phyloP scores from a whole-genome alignment of 2,329 filamentous ascomycete genomes.

The Stagonosporopsis vannaccii region DNA sequence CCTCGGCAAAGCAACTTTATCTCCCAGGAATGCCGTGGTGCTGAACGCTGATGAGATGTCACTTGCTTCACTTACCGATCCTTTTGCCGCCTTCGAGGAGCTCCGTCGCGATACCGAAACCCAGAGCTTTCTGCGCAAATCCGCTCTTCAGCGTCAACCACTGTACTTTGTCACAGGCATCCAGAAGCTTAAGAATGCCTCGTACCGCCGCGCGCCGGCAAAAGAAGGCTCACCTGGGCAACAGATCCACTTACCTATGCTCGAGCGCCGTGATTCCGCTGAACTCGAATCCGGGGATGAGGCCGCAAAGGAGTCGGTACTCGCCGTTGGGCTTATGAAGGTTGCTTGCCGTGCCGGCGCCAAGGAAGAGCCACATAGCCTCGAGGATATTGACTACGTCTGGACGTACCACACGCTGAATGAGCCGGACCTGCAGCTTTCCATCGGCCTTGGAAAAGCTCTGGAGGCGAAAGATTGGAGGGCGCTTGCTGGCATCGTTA shows the following conservation, averaged over 20 bases:
- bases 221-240: slow-evolving; percentile 16
- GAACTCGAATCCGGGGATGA: slow-evolving; percentile 16
- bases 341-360: slow-evolving; percentile 36
- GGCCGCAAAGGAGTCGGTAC: slow-evolving; percentile 20
- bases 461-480: slow-evolving; percentile 29
- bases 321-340: slow-evolving; percentile 35
- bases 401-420: slow-evolving; percentile 39
- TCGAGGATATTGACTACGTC: slow-evolving; percentile 36
- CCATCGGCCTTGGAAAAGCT: slow-evolving; percentile 37
- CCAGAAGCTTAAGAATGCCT: slow-evolving; percentile 54
- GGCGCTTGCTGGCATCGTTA: slow-evolving; percentile 28
- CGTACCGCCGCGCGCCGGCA: slow-evolving; percentile 21
- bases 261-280: slow-evolving; percentile 35
- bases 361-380: slow-evolving; percentile 33
- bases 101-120: slow-evolving; percentile 30
- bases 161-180: slow-evolving; percentile 53
- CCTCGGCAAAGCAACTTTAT: slow-evolving; percentile 1
- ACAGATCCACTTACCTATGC: slow-evolving; percentile 26
- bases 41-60: slow-evolving; percentile 32
- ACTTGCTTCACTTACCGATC: slow-evolving; percentile 21
- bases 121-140: slow-evolving; percentile 32
- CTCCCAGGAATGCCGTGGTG: slow-evolving; percentile 21
- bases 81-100: slow-evolving; percentile 31
- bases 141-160: slow-evolving; percentile 55
- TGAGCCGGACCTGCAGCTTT: slow-evolving; percentile 33